A percentile compares a stretch with the other conserved stretches of the same genome.
These are phyloP conservation scores for Annulohypoxylon maeteangense DNA, from an alignment of 495 filamentous ascomycete species.

Conservation along the genomic window DNA sequence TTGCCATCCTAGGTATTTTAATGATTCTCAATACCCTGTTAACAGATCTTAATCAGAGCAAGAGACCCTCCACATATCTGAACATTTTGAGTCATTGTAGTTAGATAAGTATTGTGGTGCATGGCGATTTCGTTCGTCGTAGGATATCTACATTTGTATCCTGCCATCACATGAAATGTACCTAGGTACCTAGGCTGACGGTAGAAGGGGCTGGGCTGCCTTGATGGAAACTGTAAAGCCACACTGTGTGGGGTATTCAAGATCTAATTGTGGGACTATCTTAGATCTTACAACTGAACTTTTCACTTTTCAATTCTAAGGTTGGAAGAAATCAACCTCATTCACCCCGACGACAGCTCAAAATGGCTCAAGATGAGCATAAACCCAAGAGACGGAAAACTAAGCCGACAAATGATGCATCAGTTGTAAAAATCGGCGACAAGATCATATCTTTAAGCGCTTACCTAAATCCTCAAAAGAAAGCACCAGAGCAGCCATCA, in stretches of 20 bases:
- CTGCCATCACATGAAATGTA: background rate
- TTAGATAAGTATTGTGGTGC: background rate
- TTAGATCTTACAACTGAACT: conserved; percentile 5
- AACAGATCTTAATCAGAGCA: background rate
- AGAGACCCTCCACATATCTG: background rate
- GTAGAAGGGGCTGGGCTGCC: background rate
- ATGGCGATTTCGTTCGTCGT: background rate
- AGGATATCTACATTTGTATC: background rate
- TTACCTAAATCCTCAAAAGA: conserved; percentile 51
- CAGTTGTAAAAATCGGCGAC: conserved; percentile 52
- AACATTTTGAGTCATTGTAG: background rate
- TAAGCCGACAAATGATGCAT: conserved; percentile 35
- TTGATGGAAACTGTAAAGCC: background rate
- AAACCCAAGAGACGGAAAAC: conserved; percentile 46
- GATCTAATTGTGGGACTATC: background rate
- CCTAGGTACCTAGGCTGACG: background rate
- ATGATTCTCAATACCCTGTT: background rate
- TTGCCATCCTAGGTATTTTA: background rate
- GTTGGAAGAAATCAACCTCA: conserved; percentile 10
- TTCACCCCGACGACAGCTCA: conserved; percentile 1
- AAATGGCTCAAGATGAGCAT: conserved; percentile 42
- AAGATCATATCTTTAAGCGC: conserved; percentile 55
- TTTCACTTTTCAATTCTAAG: background rate
- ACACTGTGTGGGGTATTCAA: background rate
- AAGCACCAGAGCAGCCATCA: conserved; percentile 35